phyloP scores from a whole-genome alignment of 1,284 basidiomycete species.

The Coniophora puteana region DNA sequence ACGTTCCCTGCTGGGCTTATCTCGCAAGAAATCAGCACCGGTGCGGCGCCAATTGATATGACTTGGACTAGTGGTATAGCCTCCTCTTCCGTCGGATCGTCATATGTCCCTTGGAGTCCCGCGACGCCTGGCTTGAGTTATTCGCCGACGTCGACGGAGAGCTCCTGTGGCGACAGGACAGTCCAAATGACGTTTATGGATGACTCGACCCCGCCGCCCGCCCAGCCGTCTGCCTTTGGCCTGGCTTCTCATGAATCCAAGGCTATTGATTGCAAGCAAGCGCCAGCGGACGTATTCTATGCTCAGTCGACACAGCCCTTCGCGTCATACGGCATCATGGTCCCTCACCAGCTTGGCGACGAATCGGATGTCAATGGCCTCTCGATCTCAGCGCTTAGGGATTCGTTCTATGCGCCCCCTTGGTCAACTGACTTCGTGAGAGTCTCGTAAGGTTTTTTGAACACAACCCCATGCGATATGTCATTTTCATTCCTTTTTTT shows the following conservation, averaged over 20 bases:
- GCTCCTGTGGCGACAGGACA: slow-evolving; percentile 47
- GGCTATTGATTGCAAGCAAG: too few relatives aligned
- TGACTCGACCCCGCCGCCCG: slow-evolving; percentile 25
- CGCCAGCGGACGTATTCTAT: too few relatives aligned
- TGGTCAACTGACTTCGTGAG: slow-evolving; percentile 11
- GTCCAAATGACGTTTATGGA: slow-evolving; percentile 54
- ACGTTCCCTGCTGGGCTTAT: slow-evolving; percentile 16
- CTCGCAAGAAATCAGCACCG: neutral
- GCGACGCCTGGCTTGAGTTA: slow-evolving; percentile 49
- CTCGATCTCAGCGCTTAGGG: slow-evolving; percentile 7
- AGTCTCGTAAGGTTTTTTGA: slow-evolving; percentile 1
- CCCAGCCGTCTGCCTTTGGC: slow-evolving; percentile 25
- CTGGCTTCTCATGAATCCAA: too few relatives aligned
- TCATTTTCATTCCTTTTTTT: slow-evolving; percentile 13
- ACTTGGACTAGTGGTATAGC: too few relatives aligned
- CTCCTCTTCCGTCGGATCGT: slow-evolving; percentile 3
- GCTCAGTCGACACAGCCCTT: neutral
- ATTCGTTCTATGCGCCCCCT: slow-evolving; percentile 6
- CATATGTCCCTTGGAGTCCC: slow-evolving; percentile 27
- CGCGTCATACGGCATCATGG: neutral
- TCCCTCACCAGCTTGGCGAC: too few relatives aligned
- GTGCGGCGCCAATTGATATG: too few relatives aligned
- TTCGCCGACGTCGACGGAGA: slow-evolving; percentile 55
- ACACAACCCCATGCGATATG: slow-evolving; percentile 1
- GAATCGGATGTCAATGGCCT: slow-evolving; percentile 2